phyloP scores from a whole-genome alignment of 768 basidiomycete genomes.

The Russula olivacea region DNA sequence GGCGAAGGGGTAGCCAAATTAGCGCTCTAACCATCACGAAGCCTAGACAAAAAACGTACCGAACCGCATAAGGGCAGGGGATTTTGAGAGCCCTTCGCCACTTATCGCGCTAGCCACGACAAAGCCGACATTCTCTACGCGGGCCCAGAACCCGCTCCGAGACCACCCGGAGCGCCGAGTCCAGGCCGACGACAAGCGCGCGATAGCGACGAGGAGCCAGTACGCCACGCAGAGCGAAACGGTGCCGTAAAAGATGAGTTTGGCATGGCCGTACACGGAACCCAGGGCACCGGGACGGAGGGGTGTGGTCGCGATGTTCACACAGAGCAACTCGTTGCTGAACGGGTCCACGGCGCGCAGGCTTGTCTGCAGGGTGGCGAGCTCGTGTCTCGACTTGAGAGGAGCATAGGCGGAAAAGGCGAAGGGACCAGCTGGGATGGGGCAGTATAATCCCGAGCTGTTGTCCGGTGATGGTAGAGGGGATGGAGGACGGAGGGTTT shows the following conservation, averaged over 20 bases:
- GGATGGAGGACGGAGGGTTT: slow-evolving; percentile 70
- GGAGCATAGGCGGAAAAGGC: slow-evolving; percentile 74
- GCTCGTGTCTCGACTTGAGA: slow-evolving; percentile 55
- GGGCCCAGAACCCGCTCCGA: slow-evolving; percentile 57
- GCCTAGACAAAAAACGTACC: slow-evolving; percentile 45
- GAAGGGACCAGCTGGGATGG: slow-evolving; percentile 70
- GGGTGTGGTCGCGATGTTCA: slow-evolving; percentile 74
- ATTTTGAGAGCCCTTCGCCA: slow-evolving; percentile 80
- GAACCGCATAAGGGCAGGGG: slow-evolving; percentile 83
- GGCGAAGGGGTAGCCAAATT: neutral
- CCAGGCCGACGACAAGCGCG: slow-evolving; percentile 82
- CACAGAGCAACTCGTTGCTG: slow-evolving; percentile 74
- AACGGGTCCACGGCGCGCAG: slow-evolving; percentile 87
- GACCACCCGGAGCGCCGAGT: slow-evolving; percentile 58
- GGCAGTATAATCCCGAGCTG: slow-evolving; percentile 54
- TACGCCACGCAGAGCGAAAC: slow-evolving; percentile 72
- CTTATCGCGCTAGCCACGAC: slow-evolving; percentile 90
- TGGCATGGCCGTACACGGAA: slow-evolving; percentile 59
- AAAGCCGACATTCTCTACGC: slow-evolving; percentile 78
- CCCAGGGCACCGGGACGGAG: slow-evolving; percentile 51
- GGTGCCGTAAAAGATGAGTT: slow-evolving; percentile 65
- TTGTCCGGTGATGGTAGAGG: slow-evolving; percentile 45
- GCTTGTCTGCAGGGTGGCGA: slow-evolving; percentile 80
- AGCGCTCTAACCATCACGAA: neutral
- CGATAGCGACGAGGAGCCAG: slow-evolving; percentile 75